Base-by-base conservation (phyloP, 2,329 filamentous ascomycete genomes). In the Capronia epimyces region DNA sequence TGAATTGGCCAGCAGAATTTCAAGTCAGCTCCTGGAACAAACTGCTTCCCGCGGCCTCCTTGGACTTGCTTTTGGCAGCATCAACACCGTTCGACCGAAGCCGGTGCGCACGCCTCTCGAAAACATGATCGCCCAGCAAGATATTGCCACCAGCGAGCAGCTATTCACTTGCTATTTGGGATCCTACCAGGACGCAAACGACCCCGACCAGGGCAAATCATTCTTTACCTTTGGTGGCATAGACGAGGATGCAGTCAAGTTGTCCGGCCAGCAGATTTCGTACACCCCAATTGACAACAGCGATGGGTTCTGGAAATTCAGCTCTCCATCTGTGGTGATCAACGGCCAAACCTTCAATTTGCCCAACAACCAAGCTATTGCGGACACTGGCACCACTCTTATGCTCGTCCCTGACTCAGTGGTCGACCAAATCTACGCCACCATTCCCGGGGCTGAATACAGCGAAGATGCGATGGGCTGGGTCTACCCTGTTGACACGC, bases 181-280 rank as follows among this genome's bases (percentile, higher is more conserved):
- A 57, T 75, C 76, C 59, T 71, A 74, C 67, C 70, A 75, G 40
- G 78, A 82, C 60, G 61, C 64, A 31, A 60, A 71, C 50, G 69
- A 71, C 43, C 63, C 61, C 3, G 67, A 74, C 47, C 63, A 69
- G 27, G 73, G 75, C 34, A 66, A 74, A 53, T 80, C 66, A 0
- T 88, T 86, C 70, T 88, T 84, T 69, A 87, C 84, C 1, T 87
- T 88, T 57, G 85, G 85, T 16, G 84, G 74, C 65, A 83, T 88
- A 62, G 84, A 87, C 61, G 63, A 83, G 57, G 75, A 77, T n/a
- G 75, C 79, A 0, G 72, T 86, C 42, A 73, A 70, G 48, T 70
- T 72, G 2, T 75, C 76, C 1, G 75, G 74, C 24, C 64, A 76
- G 53, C 72, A 79, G 1, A 77, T 84, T 32, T 66, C 73, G 57